Evolutionary conservation across 2,329 filamentous ascomycete genomes (phyloP), one percentile per base, ranked within the genome.

Genomic region (Endothia cerciana): DNA sequence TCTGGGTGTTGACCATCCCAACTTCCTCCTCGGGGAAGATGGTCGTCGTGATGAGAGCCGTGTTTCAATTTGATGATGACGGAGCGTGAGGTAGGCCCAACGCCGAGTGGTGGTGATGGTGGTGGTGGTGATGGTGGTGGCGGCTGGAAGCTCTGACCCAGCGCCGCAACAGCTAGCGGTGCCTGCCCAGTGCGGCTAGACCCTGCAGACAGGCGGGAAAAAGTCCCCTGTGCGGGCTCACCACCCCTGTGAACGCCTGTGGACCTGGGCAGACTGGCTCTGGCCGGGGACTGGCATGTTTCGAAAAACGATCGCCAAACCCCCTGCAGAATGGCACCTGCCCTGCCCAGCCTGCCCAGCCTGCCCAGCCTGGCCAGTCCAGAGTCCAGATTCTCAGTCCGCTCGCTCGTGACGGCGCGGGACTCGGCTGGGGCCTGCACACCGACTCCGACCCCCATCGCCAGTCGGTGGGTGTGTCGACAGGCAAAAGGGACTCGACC

Each of bases 321-420:
- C 60, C 60, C 38, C 38, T 43, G 60, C 28, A 55, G 41, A 28
- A 60, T 60, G 58, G 19, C 58, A 58, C 58, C 28, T 60, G 30
- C 55, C 33, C 28, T 57, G 55, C 55, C 30, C 55, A 58, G 17
- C 49, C 25, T 56, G 53, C 53, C 28, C 53, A 57, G 19, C n/a
- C n/a, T n/a, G 33, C 25, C n/a, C 33, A 40, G 22, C 33, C 36
- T 22, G 17, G 17, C 38, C n/a, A n/a, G n/a, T 28, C 33, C 38
- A 58, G n/a, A 51, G 25, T 22, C n/a, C n/a, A n/a, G n/a, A n/a
- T n/a, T n/a, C n/a, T 15, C 15, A 17, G 43, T 6, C n/a, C 7
- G 43, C n/a, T 47, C 43, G 47, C n/a, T 51, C 1, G 7, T 22
- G 30, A 45, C n/a, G 17, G 30, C 13, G 15, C 61, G 51, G 51